A percentile compares a stretch with the other conserved stretches of the same genome.
Evolutionary conservation across 352 stramenopile genomes (phyloP).

Genomic region (Pythium aristosporum): DNA sequence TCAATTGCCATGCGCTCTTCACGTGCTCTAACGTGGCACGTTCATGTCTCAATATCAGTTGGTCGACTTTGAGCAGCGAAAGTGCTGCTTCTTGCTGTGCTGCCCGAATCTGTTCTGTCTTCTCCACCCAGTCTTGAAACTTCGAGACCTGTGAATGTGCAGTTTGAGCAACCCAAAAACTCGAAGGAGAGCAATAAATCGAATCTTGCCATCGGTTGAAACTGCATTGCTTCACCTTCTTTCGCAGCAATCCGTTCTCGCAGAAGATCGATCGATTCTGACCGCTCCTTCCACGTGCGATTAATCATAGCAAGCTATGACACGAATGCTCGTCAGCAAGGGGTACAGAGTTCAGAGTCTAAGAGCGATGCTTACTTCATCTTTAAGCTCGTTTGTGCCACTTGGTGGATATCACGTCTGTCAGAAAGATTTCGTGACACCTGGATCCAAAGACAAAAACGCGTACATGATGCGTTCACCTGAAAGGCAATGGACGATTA

Average conservation of each 20-base stretch:
- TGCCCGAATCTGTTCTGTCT: conserved; percentile 6
- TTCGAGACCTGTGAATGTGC: conserved; percentile 14
- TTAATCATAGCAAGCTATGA: conserved; percentile 15
- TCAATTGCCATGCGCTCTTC: background rate
- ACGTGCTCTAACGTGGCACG: background rate
- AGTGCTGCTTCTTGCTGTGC: background rate
- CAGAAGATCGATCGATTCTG: background rate
- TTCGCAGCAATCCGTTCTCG: conserved; percentile 4
- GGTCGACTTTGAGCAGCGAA: background rate
- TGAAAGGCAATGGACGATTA: background rate
- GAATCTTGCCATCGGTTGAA: conserved; percentile 14
- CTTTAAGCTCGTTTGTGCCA: conserved; percentile 22
- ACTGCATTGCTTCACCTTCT: conserved; percentile 18
- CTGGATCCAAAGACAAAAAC: no score
- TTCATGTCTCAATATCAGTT: background rate
- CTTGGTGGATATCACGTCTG: conserved; percentile 8
- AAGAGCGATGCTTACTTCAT: conserved; percentile 9
- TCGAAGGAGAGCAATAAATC: background rate
- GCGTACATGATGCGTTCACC: conserved; percentile 35
- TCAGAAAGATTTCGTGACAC: background rate
- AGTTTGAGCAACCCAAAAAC: background rate
- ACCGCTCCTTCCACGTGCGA: conserved; percentile 8
- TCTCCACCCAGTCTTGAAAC: conserved; percentile 25
- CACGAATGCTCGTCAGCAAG: background rate
- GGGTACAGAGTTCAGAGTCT: background rate